Percentiles rank a stretch among this genome's conserved stretches.
These are phyloP conservation scores for Tephrocybe sp. DNA, from an alignment of 768 basidiomycete species.

Conservation along the genomic window DNA sequence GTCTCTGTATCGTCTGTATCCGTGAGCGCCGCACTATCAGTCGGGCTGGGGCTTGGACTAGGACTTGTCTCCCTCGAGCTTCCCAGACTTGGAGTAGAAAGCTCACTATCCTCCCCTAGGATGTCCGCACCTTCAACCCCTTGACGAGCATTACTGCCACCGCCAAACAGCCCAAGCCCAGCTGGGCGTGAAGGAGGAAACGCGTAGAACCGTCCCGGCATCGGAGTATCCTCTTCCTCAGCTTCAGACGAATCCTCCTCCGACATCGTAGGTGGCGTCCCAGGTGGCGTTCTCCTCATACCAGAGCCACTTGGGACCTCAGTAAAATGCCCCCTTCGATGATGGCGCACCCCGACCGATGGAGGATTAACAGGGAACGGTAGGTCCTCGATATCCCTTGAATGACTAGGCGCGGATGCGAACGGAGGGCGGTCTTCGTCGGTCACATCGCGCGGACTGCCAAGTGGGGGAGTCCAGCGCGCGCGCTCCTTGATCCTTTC, in stretches of 20 bases:
- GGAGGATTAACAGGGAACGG: slow-evolving; percentile 25
- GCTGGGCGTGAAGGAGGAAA: slow-evolving; percentile 26
- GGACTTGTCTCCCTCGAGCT: slow-evolving; percentile 35
- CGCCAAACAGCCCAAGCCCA: neutral
- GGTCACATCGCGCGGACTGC: slow-evolving; percentile 48
- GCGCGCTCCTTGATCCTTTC: slow-evolving; percentile 5
- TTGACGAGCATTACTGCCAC: neutral
- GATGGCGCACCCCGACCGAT: neutral
- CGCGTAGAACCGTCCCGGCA: slow-evolving; percentile 33
- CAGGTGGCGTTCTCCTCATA: slow-evolving; percentile 48
- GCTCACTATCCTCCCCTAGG: slow-evolving; percentile 28
- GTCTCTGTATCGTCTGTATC: slow-evolving; percentile 27
- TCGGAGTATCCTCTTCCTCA: slow-evolving; percentile 22
- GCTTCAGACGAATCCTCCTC: neutral
- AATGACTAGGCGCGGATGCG: neutral
- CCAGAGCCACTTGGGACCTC: slow-evolving; percentile 12
- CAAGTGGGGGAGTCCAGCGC: slow-evolving; percentile 26
- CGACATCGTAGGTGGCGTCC: slow-evolving; percentile 34
- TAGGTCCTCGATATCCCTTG: slow-evolving; percentile 26
- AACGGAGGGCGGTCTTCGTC: neutral
- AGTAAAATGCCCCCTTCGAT: slow-evolving; percentile 53
- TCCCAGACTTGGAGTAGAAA: slow-evolving; percentile 47
- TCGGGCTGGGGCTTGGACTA: slow-evolving; percentile 6
- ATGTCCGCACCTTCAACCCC: slow-evolving; percentile 5
- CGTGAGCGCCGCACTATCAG: slow-evolving; percentile 22